Evolutionary conservation across 257 asterid species (phyloP), one percentile per base, ranked within the genome.

Genomic region (Solanum paucissectum): DNA sequence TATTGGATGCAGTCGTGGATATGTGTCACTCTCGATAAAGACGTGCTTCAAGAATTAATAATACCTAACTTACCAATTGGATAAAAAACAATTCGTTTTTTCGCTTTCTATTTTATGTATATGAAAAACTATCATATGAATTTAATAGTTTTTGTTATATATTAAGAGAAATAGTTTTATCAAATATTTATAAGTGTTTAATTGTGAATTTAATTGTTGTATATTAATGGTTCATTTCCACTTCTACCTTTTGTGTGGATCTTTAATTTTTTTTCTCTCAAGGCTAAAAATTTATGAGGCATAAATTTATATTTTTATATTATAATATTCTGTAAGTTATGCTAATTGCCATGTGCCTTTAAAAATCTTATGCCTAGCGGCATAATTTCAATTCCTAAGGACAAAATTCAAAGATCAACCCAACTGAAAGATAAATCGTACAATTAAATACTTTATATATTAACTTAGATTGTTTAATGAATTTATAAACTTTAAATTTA

Each of bases 11-110:
- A 29, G 8, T 10, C 85, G 85, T 81, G 85, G 85, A 49, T 82
- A 49, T 82, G 85, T 82, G 69, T 82, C 85, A 49, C 69, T 27
- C 69, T 82, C 68, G 85, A 82, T 29, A 82, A 49, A 5, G 85
- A 49, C 32, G 29, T 46, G 9, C 18, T 46, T 16, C 20, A 82
- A 49, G 1, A 29, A 82, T 29, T 2, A 46, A 27, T 8, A 29
- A 29, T 46, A 81, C 68, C 18, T 46, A 46, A 46, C 10, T 81
- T 81, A 27, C 68, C 23, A 52, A 49, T 49, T 5, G 7, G 23
- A 4, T 55, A 32, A 8, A 33, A 33, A 72, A 0, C 0, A 6
- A 68, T 12, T 68, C 10, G 0, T 6, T 29, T 69, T 69, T 69
- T 27, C 21, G 20, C 20, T 66, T 68, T 29, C 23, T 69, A 69